Conservation (phyloP, 208 protist genomes). For the Ichthyophonus hoferi region DNA sequence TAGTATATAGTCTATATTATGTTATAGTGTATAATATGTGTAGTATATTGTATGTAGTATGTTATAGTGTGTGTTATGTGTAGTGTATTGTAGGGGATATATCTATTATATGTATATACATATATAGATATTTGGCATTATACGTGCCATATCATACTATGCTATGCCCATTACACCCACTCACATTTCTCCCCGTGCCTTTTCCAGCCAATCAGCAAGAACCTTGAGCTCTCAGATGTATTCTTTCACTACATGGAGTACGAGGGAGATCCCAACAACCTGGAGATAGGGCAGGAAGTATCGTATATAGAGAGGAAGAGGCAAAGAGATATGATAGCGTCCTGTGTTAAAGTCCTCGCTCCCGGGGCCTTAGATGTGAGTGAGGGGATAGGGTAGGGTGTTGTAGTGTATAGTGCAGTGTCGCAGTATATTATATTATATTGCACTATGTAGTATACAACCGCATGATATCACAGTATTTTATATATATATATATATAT, state of each 20-base stretch:
- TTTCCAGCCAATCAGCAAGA: neutral
- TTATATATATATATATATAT: no score
- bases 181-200: neutral
- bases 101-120: no score
- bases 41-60: no score
- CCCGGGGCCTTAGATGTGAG: neutral
- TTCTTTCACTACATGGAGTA: neutral
- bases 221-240: neutral
- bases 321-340: neutral
- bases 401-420: neutral
- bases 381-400: neutral
- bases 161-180: neutral
- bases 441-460: no score
- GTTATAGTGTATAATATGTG: no score
- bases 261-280: neutral
- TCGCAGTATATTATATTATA: no score
- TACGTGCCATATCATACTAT: neutral
- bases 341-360: neutral
- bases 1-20: no score
- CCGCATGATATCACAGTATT: no score
- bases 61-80: no score
- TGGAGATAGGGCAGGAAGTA: neutral
- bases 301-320: neutral
- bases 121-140: no score
- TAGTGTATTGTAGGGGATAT: no score